A percentile compares a stretch with the other conserved stretches of the same genome.
Evolutionary conservation across 345 rosid genomes (phyloP).

Genomic region (Jatropha curcas): DNA sequence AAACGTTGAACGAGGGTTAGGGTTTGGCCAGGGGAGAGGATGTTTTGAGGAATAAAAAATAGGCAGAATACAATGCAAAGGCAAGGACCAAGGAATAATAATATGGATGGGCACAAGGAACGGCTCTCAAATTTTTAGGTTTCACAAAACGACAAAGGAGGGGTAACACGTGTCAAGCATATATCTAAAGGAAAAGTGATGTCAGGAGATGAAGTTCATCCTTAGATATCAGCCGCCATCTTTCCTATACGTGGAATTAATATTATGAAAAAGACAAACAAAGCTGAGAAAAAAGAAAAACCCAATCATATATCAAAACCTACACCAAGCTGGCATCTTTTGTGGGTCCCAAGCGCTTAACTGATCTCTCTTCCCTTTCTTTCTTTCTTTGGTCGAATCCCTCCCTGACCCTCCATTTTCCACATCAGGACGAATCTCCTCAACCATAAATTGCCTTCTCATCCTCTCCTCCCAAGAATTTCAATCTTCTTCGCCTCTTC

Average conservation of each 20-base stretch:
- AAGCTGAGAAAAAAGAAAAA: background rate
- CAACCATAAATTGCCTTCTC: constrained; percentile 61
- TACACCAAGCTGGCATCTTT: constrained; percentile 33
- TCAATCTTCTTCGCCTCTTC: constrained; percentile 43
- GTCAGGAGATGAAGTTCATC: constrained; percentile 28
- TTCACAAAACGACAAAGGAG: background rate
- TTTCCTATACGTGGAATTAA: constrained; percentile 14
- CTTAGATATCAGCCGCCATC: constrained; percentile 51
- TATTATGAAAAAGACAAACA: constrained; percentile 8
- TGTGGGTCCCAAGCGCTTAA: constrained; percentile 17
- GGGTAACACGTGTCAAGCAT: constrained; percentile 38
- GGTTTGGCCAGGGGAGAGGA: too few species aligned
- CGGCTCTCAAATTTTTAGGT: background rate
- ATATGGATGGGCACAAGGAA: background rate
- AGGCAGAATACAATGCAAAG: too few species aligned
- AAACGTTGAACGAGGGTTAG: too few species aligned
- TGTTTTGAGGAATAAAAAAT: too few species aligned
- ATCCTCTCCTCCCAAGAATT: constrained; percentile 61
- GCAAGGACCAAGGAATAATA: constrained; percentile 7
- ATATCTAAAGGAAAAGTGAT: constrained; percentile 18
- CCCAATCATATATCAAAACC: background rate
- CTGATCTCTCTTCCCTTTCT: constrained; percentile 23
- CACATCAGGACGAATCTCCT: constrained; percentile 57
- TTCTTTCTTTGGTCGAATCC: constrained; percentile 42
- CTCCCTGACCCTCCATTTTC: background rate